phyloP scores from a whole-genome alignment of 73 alveolate genomes.

The Diophrys sp. region DNA sequence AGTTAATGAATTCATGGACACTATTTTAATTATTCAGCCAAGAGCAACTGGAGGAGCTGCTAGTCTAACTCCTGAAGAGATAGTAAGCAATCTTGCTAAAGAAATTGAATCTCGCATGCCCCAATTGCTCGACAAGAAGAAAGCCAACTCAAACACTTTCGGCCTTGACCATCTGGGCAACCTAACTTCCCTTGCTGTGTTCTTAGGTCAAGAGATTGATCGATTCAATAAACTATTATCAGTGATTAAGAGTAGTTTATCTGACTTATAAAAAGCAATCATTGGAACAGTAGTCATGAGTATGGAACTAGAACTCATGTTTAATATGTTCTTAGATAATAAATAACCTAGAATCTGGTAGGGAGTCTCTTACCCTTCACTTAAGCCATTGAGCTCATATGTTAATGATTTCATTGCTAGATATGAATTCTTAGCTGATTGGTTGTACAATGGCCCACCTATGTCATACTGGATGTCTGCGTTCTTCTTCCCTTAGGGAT shows the following conservation, averaged over 20 bases:
- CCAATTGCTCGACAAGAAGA: constrained; percentile 61
- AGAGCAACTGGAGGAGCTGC: constrained; percentile 91
- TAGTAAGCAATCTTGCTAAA: constrained; percentile 81
- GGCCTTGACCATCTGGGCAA: constrained; percentile 64
- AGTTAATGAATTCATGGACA: constrained; percentile 93
- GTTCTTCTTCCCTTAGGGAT: constrained; percentile 99
- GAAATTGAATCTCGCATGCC: constrained; percentile 84
- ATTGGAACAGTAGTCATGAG: constrained; percentile 97
- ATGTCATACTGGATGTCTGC: constrained; percentile 97
- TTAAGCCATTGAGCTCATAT: constrained; percentile 94
- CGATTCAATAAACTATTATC: constrained; percentile 85
- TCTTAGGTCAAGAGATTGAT: constrained; percentile 94
- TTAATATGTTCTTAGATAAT: constrained; percentile 81
- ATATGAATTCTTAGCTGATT: constrained; percentile 85
- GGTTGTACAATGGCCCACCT: constrained; percentile 98
- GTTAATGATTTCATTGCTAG: constrained; percentile 89
- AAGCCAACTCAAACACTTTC: constrained; percentile 68
- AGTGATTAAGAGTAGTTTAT: constrained; percentile 75
- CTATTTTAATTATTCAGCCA: constrained; percentile 93
- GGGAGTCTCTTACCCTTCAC: constrained; percentile 47
- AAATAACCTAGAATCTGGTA: constrained; percentile 91
- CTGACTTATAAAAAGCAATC: constrained; percentile 84
- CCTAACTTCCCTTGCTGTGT: constrained; percentile 86
- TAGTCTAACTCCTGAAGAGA: constrained; percentile 92
- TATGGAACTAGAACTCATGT: constrained; percentile 87